A percentile compares a stretch with the other conserved stretches of the same genome.
phyloP scores from a whole-genome alignment of 2,329 filamentous ascomycete species.

The Cladophialophora carrionii region DNA sequence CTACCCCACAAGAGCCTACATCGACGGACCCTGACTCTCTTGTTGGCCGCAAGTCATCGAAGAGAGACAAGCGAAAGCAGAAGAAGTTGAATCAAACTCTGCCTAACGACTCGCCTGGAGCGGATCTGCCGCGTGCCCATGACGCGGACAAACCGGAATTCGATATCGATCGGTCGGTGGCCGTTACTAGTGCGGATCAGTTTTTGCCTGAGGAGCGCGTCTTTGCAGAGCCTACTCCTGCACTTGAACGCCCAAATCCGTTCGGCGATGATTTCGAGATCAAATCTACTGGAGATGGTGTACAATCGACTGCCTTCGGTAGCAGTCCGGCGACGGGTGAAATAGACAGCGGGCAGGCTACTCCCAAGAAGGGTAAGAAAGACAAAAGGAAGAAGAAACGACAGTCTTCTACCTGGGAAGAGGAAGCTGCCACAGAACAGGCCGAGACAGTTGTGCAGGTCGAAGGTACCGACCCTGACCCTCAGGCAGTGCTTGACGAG shows the following conservation, averaged over 20 bases:
- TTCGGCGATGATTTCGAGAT: conserved; percentile 32
- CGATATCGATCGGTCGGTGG: neutral
- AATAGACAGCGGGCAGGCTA: conserved; percentile 11
- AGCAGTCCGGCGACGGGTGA: neutral
- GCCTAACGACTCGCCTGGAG: neutral
- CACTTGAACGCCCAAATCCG: conserved; percentile 23
- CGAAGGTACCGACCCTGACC: neutral
- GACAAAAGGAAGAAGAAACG: conserved; percentile 33
- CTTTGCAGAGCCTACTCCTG: neutral
- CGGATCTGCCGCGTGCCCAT: conserved; percentile 4
- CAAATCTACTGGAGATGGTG: neutral
- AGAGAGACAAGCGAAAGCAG: conserved; percentile 34
- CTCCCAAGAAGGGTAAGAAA: conserved; percentile 31
- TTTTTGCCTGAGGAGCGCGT: neutral
- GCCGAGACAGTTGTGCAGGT: neutral
- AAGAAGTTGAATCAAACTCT: conserved; percentile 25
- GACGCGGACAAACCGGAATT: neutral
- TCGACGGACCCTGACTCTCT: neutral
- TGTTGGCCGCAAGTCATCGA: conserved; percentile 23
- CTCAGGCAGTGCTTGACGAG: neutral
- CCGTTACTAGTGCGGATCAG: neutral
- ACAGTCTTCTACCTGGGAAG: conserved; percentile 14
- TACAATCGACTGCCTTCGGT: neutral
- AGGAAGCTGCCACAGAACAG: neutral
- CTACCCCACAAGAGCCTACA: neutral